Evolutionary conservation across 176 grass and related monocot species (phyloP).

Genomic region (Oryza meridionalis): DNA sequence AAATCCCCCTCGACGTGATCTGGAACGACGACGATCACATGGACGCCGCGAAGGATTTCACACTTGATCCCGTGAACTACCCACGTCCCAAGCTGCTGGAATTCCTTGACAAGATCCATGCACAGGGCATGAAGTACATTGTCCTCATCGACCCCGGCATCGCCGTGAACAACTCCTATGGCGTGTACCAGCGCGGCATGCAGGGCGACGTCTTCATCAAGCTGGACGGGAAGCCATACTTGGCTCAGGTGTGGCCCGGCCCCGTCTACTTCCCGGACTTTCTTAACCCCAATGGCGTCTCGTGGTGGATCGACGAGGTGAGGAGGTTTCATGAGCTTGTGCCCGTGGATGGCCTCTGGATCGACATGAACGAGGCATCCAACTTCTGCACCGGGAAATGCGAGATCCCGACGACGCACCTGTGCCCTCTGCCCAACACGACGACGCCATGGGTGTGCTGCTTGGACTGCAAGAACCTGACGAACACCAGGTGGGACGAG

Average conservation of each 20-base stretch:
- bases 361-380: conserved; percentile 97
- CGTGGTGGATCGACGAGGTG: conserved; percentile 95
- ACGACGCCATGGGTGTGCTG: conserved; percentile 90
- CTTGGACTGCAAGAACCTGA: conserved; percentile 97
- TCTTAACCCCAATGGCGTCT: conserved; percentile 64
- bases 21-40: conserved; percentile 98
- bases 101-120: conserved; percentile 79
- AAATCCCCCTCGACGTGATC: conserved; percentile 90
- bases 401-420: conserved; percentile 59
- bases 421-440: conserved; percentile 50
- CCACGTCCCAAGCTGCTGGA: conserved; percentile 72
- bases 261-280: conserved; percentile 95
- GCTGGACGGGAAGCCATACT: conserved; percentile 65
- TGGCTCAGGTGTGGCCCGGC: conserved; percentile 95
- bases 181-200: conserved; percentile 79
- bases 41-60: conserved; percentile 95
- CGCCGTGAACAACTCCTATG: conserved; percentile 73
- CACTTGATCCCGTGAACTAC: conserved; percentile 71
- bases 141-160: conserved; percentile 96
- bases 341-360: conserved; percentile 86
- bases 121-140: conserved; percentile 83
- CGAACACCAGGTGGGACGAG: conserved; percentile 82
- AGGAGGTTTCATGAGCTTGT: conserved; percentile 82
- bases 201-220: conserved; percentile 84
- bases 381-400: conserved; percentile 97